Conservation (phyloP, 2,329 filamentous ascomycete species). For the Didymosphaeria variabile region DNA sequence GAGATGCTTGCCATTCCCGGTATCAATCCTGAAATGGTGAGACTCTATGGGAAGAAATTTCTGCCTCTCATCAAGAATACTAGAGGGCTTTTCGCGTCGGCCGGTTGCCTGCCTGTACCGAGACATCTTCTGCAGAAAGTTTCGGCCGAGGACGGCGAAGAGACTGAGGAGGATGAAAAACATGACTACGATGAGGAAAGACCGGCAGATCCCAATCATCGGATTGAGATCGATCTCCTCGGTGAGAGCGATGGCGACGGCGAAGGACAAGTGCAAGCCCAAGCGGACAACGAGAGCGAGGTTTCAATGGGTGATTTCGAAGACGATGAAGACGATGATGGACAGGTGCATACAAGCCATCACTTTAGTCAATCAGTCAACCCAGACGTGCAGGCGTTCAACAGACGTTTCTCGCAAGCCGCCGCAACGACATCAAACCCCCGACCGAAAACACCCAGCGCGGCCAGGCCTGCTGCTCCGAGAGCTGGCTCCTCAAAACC, state of each 20-base stretch:
- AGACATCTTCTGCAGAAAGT: slow-evolving; percentile 17
- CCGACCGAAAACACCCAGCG: slow-evolving; percentile 19
- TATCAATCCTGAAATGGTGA: slow-evolving; percentile 70
- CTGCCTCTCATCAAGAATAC: slow-evolving; percentile 62
- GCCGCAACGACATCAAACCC: slow-evolving; percentile 20
- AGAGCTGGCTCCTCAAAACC: slow-evolving; percentile 28
- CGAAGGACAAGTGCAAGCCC: slow-evolving; percentile 12
- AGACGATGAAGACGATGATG: slow-evolving; percentile 34
- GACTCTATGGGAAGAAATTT: slow-evolving; percentile 68
- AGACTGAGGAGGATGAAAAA: slow-evolving; percentile 47
- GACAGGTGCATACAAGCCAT: slow-evolving; percentile 35
- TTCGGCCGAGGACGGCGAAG: slow-evolving; percentile 32
- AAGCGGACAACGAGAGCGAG: slow-evolving; percentile 28
- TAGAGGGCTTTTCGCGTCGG: slow-evolving; percentile 34
- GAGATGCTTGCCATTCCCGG: slow-evolving; percentile 71
- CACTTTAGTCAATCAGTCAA: slow-evolving; percentile 39
- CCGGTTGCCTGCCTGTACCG: slow-evolving; percentile 23
- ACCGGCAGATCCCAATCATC: slow-evolving; percentile 60
- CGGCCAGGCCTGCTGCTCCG: slow-evolving; percentile 22
- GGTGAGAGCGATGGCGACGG: slow-evolving; percentile 40
- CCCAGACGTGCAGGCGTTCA: slow-evolving; percentile 42
- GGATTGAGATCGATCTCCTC: slow-evolving; percentile 58
- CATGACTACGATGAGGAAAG: slow-evolving; percentile 49
- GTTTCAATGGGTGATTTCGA: slow-evolving; percentile 34
- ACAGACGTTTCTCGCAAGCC: slow-evolving; percentile 35